phyloP scores from a whole-genome alignment of 768 basidiomycete genomes.

The Termitomyces sp. region DNA sequence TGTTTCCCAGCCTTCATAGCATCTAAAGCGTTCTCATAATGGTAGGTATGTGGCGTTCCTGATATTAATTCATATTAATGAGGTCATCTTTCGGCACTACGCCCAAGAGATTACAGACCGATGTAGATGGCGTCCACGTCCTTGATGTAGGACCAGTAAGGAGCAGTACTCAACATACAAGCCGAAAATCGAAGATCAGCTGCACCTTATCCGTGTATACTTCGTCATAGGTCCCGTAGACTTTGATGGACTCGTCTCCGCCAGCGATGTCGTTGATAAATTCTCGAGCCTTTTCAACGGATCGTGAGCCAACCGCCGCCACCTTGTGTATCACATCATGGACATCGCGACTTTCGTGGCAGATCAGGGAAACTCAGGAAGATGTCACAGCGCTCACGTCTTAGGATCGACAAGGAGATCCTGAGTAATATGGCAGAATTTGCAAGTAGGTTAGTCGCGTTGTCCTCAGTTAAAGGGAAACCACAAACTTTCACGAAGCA shows the following conservation, averaged over 20 bases:
- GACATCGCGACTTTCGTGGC: slow-evolving; percentile 54
- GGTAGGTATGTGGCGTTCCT: slow-evolving; percentile 85
- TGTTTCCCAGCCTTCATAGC: slow-evolving; percentile 80
- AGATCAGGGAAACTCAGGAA: background rate
- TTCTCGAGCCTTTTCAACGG: slow-evolving; percentile 58
- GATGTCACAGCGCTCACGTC: slow-evolving; percentile 36
- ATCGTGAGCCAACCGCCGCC: slow-evolving; percentile 76
- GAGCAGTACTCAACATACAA: background rate
- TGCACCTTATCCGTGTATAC: slow-evolving; percentile 66
- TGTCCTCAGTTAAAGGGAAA: background rate
- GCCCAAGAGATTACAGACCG: slow-evolving; percentile 33
- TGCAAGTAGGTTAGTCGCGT: background rate
- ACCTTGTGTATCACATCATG: slow-evolving; percentile 67
- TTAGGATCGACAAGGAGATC: slow-evolving; percentile 75
- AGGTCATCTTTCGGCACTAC: background rate
- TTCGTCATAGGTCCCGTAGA: slow-evolving; percentile 71
- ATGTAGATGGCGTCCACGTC: slow-evolving; percentile 79
- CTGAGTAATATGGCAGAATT: slow-evolving; percentile 30
- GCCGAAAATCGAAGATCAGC: background rate
- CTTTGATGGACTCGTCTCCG: slow-evolving; percentile 54
- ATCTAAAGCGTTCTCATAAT: slow-evolving; percentile 74
- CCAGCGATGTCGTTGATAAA: slow-evolving; percentile 58
- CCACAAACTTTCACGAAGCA: slow-evolving; percentile 59
- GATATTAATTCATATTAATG: background rate
- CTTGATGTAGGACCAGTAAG: slow-evolving; percentile 26